Conservation (phyloP, 2,329 filamentous ascomycete species). For the Biscogniauxia marginata region DNA sequence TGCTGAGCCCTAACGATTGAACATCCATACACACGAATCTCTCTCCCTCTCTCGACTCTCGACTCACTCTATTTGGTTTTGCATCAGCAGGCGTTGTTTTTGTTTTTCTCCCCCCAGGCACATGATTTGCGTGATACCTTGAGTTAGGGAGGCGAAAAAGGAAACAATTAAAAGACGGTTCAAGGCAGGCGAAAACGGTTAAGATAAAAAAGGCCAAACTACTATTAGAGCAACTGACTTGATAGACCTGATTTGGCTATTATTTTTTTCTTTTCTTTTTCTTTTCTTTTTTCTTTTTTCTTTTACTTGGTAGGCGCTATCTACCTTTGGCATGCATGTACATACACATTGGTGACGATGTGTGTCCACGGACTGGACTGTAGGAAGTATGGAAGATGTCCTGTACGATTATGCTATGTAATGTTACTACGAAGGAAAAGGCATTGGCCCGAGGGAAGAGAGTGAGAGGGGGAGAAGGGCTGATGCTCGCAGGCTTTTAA, state of each 20-base stretch:
- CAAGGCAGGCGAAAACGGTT: not conserved
- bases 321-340: not conserved
- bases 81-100: slow-evolving; percentile 32
- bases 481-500: not conserved
- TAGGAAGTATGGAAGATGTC: not conserved
- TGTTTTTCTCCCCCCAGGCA: slow-evolving; percentile 2
- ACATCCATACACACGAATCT: not conserved
- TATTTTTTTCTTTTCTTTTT: not conserved
- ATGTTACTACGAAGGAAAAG: not conserved
- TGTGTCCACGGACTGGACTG: not conserved
- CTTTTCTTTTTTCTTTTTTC: not conserved
- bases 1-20: slow-evolving; percentile 13
- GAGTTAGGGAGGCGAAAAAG: slow-evolving; percentile 10
- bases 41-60: slow-evolving; percentile 15
- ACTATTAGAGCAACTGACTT: not conserved
- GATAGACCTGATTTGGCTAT: not conserved
- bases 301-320: not conserved
- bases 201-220: not conserved
- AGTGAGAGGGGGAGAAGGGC: not conserved
- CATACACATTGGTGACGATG: not conserved
- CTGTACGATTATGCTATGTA: not conserved
- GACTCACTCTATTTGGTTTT: slow-evolving; percentile 19
- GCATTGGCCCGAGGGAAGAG: not conserved
- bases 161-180: slow-evolving; percentile 10
- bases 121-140: slow-evolving; percentile 29